phyloP scores from a whole-genome alignment of 2,329 filamentous ascomycete species.

The Epichloe brachyelytri region DNA sequence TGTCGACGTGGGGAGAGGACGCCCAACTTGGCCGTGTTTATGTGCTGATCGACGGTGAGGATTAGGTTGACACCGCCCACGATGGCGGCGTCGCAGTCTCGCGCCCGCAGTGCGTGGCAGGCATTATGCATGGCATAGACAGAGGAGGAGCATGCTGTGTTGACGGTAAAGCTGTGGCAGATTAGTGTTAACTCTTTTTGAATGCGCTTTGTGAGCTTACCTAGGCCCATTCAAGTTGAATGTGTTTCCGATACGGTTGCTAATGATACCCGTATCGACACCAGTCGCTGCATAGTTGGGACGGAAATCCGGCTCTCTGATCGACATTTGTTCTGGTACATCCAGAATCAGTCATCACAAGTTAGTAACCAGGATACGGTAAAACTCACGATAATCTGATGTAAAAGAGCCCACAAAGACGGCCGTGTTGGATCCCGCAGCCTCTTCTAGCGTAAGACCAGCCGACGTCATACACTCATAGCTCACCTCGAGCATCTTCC shows the following conservation, averaged over 20 bases:
- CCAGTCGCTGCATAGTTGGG: conserved; percentile 13
- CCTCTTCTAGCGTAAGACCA: not conserved
- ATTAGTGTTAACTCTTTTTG: no score
- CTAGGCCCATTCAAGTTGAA: conserved; percentile 20
- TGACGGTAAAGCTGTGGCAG: conserved; percentile 16
- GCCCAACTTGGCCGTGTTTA: conserved; percentile 10
- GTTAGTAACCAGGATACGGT: no score
- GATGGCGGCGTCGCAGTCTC: conserved; percentile 20
- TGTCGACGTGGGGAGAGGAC: conserved; percentile 11
- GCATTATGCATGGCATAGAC: conserved; percentile 16
- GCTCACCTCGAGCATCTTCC: not conserved
- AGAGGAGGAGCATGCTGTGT: conserved; percentile 26
- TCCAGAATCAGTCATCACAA: no score
- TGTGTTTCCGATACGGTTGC: conserved; percentile 22
- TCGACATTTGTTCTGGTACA: not conserved
- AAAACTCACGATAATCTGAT: not conserved
- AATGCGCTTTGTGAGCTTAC: no score
- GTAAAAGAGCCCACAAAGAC: not conserved
- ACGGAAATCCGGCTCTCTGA: not conserved
- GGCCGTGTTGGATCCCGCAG: not conserved
- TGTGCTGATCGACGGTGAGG: conserved; percentile 12
- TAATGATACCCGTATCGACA: conserved; percentile 21
- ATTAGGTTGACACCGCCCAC: conserved; percentile 25
- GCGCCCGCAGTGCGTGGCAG: conserved; percentile 15
- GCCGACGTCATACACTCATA: not conserved